These are phyloP conservation scores for Breviolum minutum DNA, from an alignment of 73 alveolate species.

Conservation along the genomic window DNA sequence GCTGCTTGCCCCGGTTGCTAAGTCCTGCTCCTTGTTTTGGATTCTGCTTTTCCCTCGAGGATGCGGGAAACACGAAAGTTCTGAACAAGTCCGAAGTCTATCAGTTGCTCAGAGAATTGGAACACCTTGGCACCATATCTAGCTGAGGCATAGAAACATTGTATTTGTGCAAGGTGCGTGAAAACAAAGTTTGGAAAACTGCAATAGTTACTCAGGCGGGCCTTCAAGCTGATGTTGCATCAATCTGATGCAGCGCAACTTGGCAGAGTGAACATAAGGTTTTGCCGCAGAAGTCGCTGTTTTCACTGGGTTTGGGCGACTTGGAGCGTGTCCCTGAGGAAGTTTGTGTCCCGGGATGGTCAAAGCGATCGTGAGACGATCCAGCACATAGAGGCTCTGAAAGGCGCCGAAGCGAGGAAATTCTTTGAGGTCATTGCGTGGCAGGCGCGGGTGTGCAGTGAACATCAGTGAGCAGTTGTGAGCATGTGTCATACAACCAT, in stretches of 20 bases:
- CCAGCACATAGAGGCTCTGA: constrained; percentile 1
- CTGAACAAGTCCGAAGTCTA: constrained; percentile 41
- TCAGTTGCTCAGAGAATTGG: background rate
- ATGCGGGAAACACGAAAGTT: background rate
- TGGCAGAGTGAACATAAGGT: background rate
- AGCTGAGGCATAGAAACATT: too few relatives aligned
- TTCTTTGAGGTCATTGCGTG: constrained; percentile 15
- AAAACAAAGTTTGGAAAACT: too few relatives aligned
- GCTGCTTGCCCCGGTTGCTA: too few relatives aligned
- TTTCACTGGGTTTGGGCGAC: too few relatives aligned
- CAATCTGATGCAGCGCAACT: constrained; percentile 75
- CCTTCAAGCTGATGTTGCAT: constrained; percentile 74
- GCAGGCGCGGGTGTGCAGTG: constrained; percentile 29
- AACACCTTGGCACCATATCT: background rate
- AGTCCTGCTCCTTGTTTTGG: too few relatives aligned
- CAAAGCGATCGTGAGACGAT: constrained; percentile 19
- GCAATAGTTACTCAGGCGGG: background rate
- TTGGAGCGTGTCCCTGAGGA: background rate
- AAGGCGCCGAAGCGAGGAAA: constrained; percentile 21
- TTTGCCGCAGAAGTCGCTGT: background rate
- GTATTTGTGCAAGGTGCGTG: too few relatives aligned
- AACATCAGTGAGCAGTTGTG: background rate
- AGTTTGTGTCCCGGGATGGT: constrained; percentile 70
- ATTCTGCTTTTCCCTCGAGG: background rate
- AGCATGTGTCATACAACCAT: background rate